A percentile compares a stretch with the other conserved stretches of the same genome.
Evolutionary conservation across 495 filamentous ascomycete species (phyloP).

Genomic region (Penicillium paradoxum): DNA sequence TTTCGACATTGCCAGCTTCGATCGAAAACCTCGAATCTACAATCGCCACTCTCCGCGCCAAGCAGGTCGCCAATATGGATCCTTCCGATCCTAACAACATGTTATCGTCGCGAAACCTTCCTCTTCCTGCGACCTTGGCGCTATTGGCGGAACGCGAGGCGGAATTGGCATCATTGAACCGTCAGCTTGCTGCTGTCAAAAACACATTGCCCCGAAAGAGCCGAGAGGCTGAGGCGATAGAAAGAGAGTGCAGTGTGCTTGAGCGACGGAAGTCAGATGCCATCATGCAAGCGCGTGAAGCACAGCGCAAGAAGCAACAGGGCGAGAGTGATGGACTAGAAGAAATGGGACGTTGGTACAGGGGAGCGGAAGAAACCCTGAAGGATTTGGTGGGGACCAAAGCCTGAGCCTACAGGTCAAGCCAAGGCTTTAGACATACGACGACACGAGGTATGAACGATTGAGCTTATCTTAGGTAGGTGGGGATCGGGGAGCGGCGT

Average conservation of each 20-base stretch:
- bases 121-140: conserved; percentile 36
- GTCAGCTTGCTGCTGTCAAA: conserved; percentile 61
- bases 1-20: conserved; percentile 57
- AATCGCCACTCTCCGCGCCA: conserved; percentile 50
- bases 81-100: conserved; percentile 20
- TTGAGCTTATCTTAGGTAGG: conserved; percentile 5
- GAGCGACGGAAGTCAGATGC: conserved; percentile 66
- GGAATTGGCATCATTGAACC: conserved; percentile 60
- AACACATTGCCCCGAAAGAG: conserved; percentile 63
- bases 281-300: conserved; percentile 69
- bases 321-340: conserved; percentile 75
- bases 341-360: conserved; percentile 77
- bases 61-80: conserved; percentile 38
- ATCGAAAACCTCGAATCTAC: conserved; percentile 58
- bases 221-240: conserved; percentile 65
- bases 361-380: conserved; percentile 62
- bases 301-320: conserved; percentile 68
- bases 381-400: conserved; percentile 58
- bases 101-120: conserved; percentile 37
- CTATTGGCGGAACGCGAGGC: conserved; percentile 52
- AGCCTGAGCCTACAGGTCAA: conserved; percentile 10
- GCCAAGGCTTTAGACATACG: conserved; percentile 2
- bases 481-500: conserved; percentile 21
- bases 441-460: conserved; percentile 19
- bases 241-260: conserved; percentile 64